phyloP scores from a whole-genome alignment of 2,329 filamentous ascomycete genomes.

The Neurospora sp. region DNA sequence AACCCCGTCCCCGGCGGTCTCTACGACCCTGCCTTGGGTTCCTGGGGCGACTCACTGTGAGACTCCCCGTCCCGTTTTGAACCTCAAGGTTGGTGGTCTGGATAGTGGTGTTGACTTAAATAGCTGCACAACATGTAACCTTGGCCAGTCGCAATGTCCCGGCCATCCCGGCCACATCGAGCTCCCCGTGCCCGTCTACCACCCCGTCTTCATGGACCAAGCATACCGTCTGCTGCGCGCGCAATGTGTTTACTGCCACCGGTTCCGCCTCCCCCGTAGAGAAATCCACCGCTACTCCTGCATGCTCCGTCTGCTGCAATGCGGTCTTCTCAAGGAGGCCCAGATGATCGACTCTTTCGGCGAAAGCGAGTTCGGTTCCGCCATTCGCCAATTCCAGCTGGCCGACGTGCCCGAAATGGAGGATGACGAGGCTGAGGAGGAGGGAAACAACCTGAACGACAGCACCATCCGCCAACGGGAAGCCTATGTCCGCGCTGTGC shows the following conservation, averaged over 20 bases:
- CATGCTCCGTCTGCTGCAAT: slow-evolving; percentile 75
- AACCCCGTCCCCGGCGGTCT: slow-evolving; percentile 85
- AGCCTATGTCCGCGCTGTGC: slow-evolving; percentile 61
- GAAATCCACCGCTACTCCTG: slow-evolving; percentile 72
- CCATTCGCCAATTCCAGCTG: slow-evolving; percentile 23
- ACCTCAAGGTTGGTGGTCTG: neutral
- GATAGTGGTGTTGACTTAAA: neutral
- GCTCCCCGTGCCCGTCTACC: slow-evolving; percentile 85
- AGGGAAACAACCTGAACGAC: slow-evolving; percentile 45
- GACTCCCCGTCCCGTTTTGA: slow-evolving; percentile 20
- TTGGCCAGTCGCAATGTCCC: slow-evolving; percentile 71
- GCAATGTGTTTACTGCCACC: slow-evolving; percentile 85
- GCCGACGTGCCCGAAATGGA: slow-evolving; percentile 31
- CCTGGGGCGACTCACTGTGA: slow-evolving; percentile 78
- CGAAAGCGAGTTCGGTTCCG: slow-evolving; percentile 32
- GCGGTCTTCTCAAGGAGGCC: slow-evolving; percentile 67
- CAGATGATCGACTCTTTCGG: slow-evolving; percentile 44
- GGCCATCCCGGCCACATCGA: slow-evolving; percentile 95
- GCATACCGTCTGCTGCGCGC: slow-evolving; percentile 74
- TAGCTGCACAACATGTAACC: slow-evolving; percentile 87
- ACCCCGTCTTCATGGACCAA: slow-evolving; percentile 95
- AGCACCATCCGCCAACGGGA: slow-evolving; percentile 42
- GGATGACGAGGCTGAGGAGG: slow-evolving; percentile 53
- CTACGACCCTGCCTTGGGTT: slow-evolving; percentile 84
- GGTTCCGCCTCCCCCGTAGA: slow-evolving; percentile 67